Evolutionary conservation across 2,329 filamentous ascomycete genomes (phyloP).

Genomic region (Ophiostoma angusticollis): DNA sequence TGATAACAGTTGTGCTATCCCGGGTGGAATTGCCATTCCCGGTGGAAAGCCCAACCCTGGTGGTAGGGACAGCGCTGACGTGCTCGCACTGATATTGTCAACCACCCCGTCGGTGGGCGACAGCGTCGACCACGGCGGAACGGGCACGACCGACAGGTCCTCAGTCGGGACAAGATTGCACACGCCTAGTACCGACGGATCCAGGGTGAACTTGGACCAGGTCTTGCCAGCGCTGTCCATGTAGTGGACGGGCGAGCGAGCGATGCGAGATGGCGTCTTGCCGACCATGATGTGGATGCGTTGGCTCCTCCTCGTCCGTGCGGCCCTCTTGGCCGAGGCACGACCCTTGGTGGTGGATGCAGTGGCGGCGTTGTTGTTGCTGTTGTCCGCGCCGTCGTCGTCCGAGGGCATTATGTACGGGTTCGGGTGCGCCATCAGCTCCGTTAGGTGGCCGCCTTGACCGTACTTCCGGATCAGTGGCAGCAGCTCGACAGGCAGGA

Average conservation of each 20-base stretch:
- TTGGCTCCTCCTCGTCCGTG: too few species aligned
- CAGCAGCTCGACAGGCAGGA: conserved; percentile 51
- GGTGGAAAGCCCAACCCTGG: too few species aligned
- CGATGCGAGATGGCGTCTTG: conserved; percentile 1
- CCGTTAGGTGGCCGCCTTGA: conserved; percentile 30
- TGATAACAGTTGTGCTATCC: too few species aligned
- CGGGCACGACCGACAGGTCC: conserved; percentile 2
- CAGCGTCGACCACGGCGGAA: conserved; percentile 6
- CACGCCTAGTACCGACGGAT: background rate
- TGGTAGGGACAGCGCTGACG: too few species aligned
- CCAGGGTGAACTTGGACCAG: conserved; percentile 4
- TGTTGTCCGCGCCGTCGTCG: conserved; percentile 3
- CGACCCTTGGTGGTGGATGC: background rate
- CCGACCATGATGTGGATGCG: too few species aligned
- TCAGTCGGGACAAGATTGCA: conserved; percentile 10
- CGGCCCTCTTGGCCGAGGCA: too few species aligned
- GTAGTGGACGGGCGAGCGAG: conserved; percentile 14
- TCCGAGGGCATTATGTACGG: conserved; percentile 35
- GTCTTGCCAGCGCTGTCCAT: conserved; percentile 10
- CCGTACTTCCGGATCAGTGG: conserved; percentile 30
- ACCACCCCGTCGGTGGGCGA: too few species aligned
- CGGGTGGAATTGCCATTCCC: too few species aligned
- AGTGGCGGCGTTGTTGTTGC: background rate
- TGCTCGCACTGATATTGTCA: too few species aligned
- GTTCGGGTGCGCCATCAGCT: conserved; percentile 49